Evolutionary conservation across 1,284 basidiomycete genomes (phyloP).

Genomic region (Ceratobasidium sp.): DNA sequence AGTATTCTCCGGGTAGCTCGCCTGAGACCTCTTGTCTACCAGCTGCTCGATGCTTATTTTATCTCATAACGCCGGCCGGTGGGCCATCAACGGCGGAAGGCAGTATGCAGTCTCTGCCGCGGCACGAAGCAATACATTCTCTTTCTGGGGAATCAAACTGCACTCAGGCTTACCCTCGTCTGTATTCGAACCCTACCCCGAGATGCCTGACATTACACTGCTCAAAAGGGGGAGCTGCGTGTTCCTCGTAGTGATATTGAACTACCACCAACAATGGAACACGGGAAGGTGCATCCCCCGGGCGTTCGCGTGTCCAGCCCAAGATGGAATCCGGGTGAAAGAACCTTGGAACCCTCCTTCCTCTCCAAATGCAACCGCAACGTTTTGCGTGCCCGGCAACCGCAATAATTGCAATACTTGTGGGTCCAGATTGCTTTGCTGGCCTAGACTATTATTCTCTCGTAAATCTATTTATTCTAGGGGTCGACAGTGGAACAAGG

Average conservation of each 20-base stretch:
- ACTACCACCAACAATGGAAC: background rate
- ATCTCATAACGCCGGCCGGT: no score
- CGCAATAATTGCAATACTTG: no score
- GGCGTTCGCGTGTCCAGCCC: slow-evolving; percentile 23
- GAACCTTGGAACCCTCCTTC: slow-evolving; percentile 27
- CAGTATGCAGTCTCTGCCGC: no score
- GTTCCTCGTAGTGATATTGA: no score
- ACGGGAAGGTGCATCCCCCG: background rate
- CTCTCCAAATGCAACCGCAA: slow-evolving; percentile 4
- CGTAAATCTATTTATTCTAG: no score
- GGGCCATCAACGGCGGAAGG: no score
- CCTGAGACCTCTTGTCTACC: no score
- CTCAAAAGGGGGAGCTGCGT: background rate
- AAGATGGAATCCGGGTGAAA: slow-evolving; percentile 38
- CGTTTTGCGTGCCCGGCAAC: background rate
- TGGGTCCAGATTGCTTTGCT: background rate
- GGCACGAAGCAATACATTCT: background rate
- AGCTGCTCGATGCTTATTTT: no score
- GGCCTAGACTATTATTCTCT: no score
- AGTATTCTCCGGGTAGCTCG: no score
- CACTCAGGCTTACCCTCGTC: background rate
- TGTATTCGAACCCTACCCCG: slow-evolving; percentile 12
- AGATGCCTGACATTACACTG: background rate
- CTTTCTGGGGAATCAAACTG: background rate
- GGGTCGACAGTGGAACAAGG: no score